Evolutionary conservation across 345 rosid species (phyloP).

Genomic region (Euphorbia pulcherrima): DNA sequence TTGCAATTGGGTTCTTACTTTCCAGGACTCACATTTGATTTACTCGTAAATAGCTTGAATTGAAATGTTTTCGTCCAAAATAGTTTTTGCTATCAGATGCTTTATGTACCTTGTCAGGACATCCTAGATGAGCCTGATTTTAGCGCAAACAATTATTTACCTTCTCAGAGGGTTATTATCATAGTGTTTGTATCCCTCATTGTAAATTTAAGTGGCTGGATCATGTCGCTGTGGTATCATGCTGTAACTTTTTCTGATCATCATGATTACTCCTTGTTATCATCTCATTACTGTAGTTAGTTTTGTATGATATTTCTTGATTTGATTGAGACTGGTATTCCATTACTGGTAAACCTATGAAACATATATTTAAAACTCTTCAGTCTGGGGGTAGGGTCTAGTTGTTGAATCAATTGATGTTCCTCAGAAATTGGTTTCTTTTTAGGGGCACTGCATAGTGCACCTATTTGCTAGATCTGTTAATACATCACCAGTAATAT

Average conservation of each 20-base stretch:
- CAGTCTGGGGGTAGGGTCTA: background rate
- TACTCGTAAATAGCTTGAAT: background rate
- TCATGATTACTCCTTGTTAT: background rate
- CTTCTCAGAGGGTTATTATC: background rate
- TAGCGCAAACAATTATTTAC: background rate
- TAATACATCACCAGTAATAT: background rate
- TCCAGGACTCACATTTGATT: background rate
- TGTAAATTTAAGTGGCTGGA: background rate
- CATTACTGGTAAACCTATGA: background rate
- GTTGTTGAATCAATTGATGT: background rate
- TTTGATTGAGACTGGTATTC: background rate
- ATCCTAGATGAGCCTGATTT: background rate
- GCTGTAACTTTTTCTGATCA: background rate
- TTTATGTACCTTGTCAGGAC: background rate
- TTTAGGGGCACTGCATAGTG: background rate
- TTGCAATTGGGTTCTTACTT: background rate
- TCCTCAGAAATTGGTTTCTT: background rate
- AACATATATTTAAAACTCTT: background rate
- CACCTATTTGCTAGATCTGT: background rate
- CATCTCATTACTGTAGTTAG: background rate
- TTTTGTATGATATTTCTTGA: background rate
- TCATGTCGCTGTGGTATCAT: background rate
- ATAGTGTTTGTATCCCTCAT: background rate
- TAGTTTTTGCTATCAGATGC: background rate
- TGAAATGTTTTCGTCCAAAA: background rate